phyloP scores from a whole-genome alignment of 2,329 filamentous ascomycete species.

The Aspergillus persii region DNA sequence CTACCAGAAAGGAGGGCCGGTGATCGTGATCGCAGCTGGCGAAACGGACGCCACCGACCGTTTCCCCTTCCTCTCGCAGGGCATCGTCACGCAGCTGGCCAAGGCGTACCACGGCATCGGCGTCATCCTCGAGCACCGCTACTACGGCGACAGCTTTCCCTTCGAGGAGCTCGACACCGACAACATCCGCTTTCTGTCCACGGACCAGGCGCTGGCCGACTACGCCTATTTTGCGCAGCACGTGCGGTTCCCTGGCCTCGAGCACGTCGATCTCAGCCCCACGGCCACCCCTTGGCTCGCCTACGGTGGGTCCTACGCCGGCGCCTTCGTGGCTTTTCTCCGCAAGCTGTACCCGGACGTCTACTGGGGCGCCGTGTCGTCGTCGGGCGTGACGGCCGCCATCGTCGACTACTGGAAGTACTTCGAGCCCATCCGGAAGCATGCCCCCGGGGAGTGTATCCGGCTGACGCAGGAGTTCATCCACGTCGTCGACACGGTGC shows the following conservation, averaged over 20 bases:
- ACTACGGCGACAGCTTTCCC: conserved; percentile 77
- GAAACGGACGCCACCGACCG: conserved; percentile 51
- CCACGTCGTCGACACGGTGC: conserved; percentile 59
- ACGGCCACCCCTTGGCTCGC: conserved; percentile 68
- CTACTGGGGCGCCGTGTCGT: conserved; percentile 77
- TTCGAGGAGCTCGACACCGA: conserved; percentile 63
- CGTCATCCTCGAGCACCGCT: conserved; percentile 81
- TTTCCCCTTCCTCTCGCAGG: conserved; percentile 71
- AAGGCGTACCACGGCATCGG: conserved; percentile 71
- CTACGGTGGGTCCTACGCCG: conserved; percentile 83
- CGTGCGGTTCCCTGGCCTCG: conserved; percentile 67
- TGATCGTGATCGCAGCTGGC: conserved; percentile 73
- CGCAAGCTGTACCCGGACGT: conserved; percentile 74
- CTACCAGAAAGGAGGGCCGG: conserved; percentile 74
- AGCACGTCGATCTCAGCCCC: conserved; percentile 65
- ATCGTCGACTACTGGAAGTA: conserved; percentile 74
- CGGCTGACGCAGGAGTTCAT: conserved; percentile 60
- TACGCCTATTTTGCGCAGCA: conserved; percentile 76
- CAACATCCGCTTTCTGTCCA: conserved; percentile 77
- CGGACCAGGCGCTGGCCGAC: conserved; percentile 79
- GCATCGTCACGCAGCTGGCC: conserved; percentile 69
- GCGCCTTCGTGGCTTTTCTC: conserved; percentile 73
- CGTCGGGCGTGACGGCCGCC: conserved; percentile 74
- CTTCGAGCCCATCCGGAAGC: conserved; percentile 57
- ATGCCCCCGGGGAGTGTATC: conserved; percentile 63